Evolutionary conservation across 371 early-diverging fungal species (phyloP).

Genomic region (Synchytrium microbalum): DNA sequence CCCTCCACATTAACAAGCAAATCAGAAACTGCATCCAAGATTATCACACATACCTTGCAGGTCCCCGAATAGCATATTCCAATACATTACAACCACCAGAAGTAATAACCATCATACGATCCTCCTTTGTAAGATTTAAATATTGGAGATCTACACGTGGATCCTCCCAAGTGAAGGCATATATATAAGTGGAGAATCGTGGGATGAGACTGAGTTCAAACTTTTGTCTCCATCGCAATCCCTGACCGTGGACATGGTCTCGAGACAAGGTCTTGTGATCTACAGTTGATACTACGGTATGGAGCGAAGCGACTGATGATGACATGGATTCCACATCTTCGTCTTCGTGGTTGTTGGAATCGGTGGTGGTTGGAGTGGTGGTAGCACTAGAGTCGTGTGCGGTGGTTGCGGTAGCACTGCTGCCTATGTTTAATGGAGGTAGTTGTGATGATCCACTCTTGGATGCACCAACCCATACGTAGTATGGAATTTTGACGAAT

Average conservation of each 20-base stretch:
- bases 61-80: slow-evolving; percentile 65
- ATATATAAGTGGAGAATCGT: slow-evolving; percentile 75
- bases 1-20: background rate
- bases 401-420: background rate
- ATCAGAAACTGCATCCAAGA: no score
- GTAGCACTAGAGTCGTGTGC: background rate
- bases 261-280: slow-evolving; percentile 17
- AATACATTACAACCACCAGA: slow-evolving; percentile 81
- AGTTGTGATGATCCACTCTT: slow-evolving; percentile 24
- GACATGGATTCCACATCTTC: slow-evolving; percentile 7
- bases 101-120: slow-evolving; percentile 73
- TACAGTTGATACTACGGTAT: slow-evolving; percentile 14
- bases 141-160: slow-evolving; percentile 67
- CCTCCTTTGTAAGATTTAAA: slow-evolving; percentile 54
- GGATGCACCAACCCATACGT: slow-evolving; percentile 67
- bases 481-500: slow-evolving; percentile 75
- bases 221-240: slow-evolving; percentile 53
- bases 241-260: slow-evolving; percentile 40
- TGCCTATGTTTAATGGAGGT: no score
- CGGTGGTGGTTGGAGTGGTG: background rate
- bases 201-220: slow-evolving; percentile 56
- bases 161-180: slow-evolving; percentile 85
- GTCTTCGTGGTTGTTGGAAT: background rate
- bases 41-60: slow-evolving; percentile 28
- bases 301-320: slow-evolving; percentile 10